Evolutionary conservation across 495 filamentous ascomycete genomes (phyloP), one percentile per base, ranked within the genome.

Genomic region (Rhypophila decipiens): DNA sequence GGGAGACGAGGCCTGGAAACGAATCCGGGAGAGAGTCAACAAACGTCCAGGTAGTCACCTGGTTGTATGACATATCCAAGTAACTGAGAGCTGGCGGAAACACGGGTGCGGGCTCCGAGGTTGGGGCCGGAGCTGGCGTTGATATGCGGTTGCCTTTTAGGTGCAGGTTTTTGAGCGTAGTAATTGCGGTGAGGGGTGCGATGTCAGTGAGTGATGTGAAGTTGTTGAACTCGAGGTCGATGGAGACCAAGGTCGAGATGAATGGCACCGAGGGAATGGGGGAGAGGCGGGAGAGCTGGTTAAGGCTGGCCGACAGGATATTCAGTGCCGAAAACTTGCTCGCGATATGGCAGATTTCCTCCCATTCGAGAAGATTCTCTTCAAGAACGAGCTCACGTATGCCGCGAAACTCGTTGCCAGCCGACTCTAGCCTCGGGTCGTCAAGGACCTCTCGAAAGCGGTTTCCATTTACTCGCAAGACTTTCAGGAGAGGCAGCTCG

Each of bases 21-120:
- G 77, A 67, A 4, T 52, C 41, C 1, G 76, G 60, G 4, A 96
- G 72, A 0, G 69, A 53, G 52, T 95, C 82, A 44, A 95, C 71
- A 55, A 87, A 82, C 27, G 59, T 51, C 85, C 88, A 95, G 29
- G 70, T 69, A n/a, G 71, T 53, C 35, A 96, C 77, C 2, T 67
- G 60, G 67, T 95, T 95, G 67, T 85, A 84, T 15, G 88, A 89
- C 4, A 95, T 50, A 61, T 96, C 88, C 27, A 96, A 63, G 46
- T 86, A 86, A 29, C 68, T 76, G 34, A 82, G 60, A 62, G 66
- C 57, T 11, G 50, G 20, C 4, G 68, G 38, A 34, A 69, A 73
- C 38, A 59, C 47, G 0, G 53, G 62, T 3, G 49, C 12, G 2
- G 22, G 38, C 19, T 52, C 39, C 0, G 58, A 57, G 43, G 45